These are phyloP conservation scores for Talinum fruticosum DNA, from an alignment of 148 eudicot genomes.

Conservation along the genomic window DNA sequence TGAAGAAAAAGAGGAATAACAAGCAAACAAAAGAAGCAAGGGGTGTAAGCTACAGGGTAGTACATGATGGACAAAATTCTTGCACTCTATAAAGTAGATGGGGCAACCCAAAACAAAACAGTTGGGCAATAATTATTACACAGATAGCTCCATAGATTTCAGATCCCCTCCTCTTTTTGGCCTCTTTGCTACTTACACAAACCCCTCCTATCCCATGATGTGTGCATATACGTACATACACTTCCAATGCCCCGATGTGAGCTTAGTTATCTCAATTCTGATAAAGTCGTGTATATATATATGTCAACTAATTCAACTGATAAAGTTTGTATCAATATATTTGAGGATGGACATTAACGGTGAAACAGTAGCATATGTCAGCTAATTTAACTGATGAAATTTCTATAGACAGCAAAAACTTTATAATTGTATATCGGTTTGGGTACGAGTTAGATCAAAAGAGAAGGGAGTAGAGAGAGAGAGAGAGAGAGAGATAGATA, in stretches of 20 bases:
- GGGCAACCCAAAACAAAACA: slow-evolving; percentile 14
- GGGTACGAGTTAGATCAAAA: background rate
- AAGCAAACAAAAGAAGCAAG: background rate
- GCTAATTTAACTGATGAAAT: too few relatives aligned
- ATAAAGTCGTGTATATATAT: too few relatives aligned
- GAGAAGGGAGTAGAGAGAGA: background rate
- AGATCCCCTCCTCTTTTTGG: slow-evolving; percentile 14
- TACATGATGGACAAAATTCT: background rate
- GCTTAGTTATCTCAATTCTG: background rate
- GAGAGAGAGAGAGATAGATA: too few relatives aligned
- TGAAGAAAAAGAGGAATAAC: too few relatives aligned
- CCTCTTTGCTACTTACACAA: background rate
- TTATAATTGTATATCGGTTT: too few relatives aligned
- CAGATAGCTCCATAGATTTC: slow-evolving; percentile 9
- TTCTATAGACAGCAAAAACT: too few relatives aligned
- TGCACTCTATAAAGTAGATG: slow-evolving; percentile 10
- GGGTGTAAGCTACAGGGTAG: background rate
- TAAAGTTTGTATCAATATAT: too few relatives aligned
- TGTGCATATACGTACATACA: background rate
- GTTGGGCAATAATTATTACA: slow-evolving; percentile 15
- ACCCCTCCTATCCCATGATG: background rate
- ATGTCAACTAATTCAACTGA: too few relatives aligned
- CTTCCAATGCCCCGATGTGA: background rate
- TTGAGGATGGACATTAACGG: too few relatives aligned
- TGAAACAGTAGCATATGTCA: too few relatives aligned